Evolutionary conservation across 1,284 basidiomycete genomes (phyloP), one percentile per base, ranked within the genome.

Genomic region (Mycosarcoma maydis): DNA sequence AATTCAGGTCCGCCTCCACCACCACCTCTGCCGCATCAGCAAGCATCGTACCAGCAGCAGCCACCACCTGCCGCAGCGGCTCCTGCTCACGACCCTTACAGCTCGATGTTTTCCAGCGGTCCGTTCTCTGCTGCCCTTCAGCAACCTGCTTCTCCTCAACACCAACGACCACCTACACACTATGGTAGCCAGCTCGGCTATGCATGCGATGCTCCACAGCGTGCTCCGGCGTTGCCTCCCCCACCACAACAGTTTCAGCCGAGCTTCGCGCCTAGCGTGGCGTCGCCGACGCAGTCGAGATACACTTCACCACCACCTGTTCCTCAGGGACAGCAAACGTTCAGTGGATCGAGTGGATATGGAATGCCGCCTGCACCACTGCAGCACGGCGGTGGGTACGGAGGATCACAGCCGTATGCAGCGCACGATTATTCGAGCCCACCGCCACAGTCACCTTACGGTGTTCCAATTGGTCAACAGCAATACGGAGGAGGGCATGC

Each of bases 201-300:
- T 6, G 48, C 48, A 14, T 56, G 52, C 19, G 60, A 34, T 6
- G 27, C 48, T 38, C 6, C 53, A 3, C 40, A 46, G 10, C 46
- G 51, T 8, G 37, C 24, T n/a, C n/a, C n/a, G n/a, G n/a, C n/a
- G n/a, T 26, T 64, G 13, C 61, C 61, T 26, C 61, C 54, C 1
- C 61, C 61, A 20, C 61, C 61, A 3, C 61, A 64, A 19, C 61
- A 57, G 9, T 64, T 64, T 29, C 61, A 64, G 23, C n/a, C 45
- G 1, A 40, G 33, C 22, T 64, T 64, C 23, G 43, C 53, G n/a
- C 32, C 48, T 6, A 20, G 38, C 3, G 14, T 45, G 3, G 16
- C 53, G 1, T 62, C 59, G 44, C 32, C 58, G 6, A 19, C 16
- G 6, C 61, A 65, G 46, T 14, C 36, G 14, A 30, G 54, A 14